phyloP scores from a whole-genome alignment of 2,329 filamentous ascomycete species.

The Claviceps cyperi region DNA sequence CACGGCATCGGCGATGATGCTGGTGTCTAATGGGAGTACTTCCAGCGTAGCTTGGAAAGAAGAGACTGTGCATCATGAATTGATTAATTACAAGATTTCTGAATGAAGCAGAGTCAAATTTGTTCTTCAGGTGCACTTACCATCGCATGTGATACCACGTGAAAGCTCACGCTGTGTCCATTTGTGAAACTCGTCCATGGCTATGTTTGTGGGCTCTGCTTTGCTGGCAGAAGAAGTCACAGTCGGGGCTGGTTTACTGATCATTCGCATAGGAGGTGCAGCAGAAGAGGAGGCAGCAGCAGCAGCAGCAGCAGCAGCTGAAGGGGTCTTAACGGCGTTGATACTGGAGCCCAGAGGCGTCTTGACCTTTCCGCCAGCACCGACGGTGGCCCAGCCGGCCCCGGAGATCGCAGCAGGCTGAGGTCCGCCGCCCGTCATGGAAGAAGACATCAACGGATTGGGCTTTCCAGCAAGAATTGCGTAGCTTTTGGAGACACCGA shows the following conservation, averaged over 20 bases:
- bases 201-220: constrained; percentile 27
- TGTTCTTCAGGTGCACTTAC: constrained; percentile 24
- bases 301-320: constrained; percentile 18
- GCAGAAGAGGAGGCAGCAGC: background rate
- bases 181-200: constrained; percentile 85
- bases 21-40: constrained; percentile 59
- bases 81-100: background rate
- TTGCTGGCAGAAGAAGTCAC: constrained; percentile 26
- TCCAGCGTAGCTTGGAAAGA: constrained; percentile 66
- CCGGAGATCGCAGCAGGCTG: constrained; percentile 14
- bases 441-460: constrained; percentile 12
- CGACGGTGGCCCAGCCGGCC: constrained; percentile 82
- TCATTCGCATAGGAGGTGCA: constrained; percentile 35
- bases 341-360: constrained; percentile 39
- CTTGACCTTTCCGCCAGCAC: constrained; percentile 85
- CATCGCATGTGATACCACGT: constrained; percentile 46
- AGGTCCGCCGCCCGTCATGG: constrained; percentile 18
- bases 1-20: constrained; percentile 79
- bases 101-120: constrained; percentile 16
- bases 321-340: constrained; percentile 24
- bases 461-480: constrained; percentile 83
- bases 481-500: constrained; percentile 65
- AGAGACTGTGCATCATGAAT: constrained; percentile 43
- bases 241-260: constrained; percentile 30
- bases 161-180: constrained; percentile 74